Evolutionary conservation across 139 green algal genomes (phyloP).

Genomic region (Chlorella sp.): DNA sequence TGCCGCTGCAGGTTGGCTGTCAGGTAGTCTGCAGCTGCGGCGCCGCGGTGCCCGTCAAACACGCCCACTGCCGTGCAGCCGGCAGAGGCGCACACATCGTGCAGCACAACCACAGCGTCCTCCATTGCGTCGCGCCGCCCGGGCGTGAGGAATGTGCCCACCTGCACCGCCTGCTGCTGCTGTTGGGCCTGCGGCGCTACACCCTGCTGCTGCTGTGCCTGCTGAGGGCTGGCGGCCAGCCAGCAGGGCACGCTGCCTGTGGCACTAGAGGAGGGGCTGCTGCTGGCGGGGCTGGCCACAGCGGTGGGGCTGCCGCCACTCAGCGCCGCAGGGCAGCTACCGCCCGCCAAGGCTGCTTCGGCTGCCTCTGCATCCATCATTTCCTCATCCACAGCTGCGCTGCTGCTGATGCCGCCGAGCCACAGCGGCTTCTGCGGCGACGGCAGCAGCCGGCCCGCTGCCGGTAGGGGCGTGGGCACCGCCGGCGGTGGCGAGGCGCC

Average conservation of each 20-base stretch:
- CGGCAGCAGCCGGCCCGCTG: neutral
- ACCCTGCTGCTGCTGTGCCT: neutral
- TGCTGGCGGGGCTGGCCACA: neutral
- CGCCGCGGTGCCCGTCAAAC: slow-evolving; percentile 87
- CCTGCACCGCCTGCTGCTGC: neutral
- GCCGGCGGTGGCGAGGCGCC: slow-evolving; percentile 33
- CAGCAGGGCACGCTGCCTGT: neutral
- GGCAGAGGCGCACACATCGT: neutral
- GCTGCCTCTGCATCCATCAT: too few species aligned
- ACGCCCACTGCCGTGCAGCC: slow-evolving; percentile 59
- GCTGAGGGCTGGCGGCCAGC: neutral
- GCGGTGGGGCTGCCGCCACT: neutral
- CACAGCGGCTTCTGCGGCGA: too few species aligned
- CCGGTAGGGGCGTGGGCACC: slow-evolving; percentile 44
- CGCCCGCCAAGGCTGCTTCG: too few species aligned
- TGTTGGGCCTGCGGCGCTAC: neutral
- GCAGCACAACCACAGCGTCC: slow-evolving; percentile 8
- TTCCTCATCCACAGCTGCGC: too few species aligned
- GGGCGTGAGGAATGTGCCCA: slow-evolving; percentile 2
- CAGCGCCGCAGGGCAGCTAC: neutral
- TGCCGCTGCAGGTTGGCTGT: slow-evolving; percentile 43
- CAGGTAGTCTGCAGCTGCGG: slow-evolving; percentile 63
- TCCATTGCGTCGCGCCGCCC: slow-evolving; percentile 18
- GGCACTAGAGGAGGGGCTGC: neutral
- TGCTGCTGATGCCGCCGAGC: too few species aligned